These are phyloP conservation scores for Colletotrichum simmondsii DNA, from an alignment of 2,329 filamentous ascomycete species.

Conservation along the genomic window DNA sequence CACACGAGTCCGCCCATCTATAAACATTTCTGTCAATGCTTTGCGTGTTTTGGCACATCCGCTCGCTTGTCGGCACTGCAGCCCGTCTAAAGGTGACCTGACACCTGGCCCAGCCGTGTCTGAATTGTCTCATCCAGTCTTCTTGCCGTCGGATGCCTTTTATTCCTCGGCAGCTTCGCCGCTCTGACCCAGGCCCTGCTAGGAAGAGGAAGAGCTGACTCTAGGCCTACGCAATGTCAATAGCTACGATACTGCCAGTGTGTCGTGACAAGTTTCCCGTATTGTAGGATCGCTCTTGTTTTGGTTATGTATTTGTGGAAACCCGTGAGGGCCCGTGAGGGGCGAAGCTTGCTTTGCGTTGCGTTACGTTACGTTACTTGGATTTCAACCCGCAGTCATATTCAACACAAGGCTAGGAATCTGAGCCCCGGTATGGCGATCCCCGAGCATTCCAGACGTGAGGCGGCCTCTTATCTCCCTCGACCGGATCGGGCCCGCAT, in stretches of 20 bases:
- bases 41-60: neutral
- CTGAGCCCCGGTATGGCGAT: neutral
- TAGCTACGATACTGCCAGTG: neutral
- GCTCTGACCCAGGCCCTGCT: neutral
- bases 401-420: neutral
- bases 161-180: neutral
- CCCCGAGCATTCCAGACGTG: neutral
- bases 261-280: neutral
- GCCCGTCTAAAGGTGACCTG: constrained; percentile 8
- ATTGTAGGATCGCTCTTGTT: neutral
- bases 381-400: neutral
- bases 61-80: neutral
- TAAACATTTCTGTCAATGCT: neutral
- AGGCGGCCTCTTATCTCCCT: neutral
- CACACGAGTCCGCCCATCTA: neutral
- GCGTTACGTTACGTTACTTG: too few species aligned
- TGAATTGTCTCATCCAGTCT: constrained; percentile 12
- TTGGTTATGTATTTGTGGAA: neutral
- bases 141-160: neutral
- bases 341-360: too few species aligned
- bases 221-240: neutral
- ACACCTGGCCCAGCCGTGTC: constrained; percentile 10
- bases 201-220: neutral
- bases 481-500: neutral
- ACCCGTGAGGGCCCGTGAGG: neutral